Conservation (phyloP, 2,329 filamentous ascomycete species). For the Bertia moriformis region DNA sequence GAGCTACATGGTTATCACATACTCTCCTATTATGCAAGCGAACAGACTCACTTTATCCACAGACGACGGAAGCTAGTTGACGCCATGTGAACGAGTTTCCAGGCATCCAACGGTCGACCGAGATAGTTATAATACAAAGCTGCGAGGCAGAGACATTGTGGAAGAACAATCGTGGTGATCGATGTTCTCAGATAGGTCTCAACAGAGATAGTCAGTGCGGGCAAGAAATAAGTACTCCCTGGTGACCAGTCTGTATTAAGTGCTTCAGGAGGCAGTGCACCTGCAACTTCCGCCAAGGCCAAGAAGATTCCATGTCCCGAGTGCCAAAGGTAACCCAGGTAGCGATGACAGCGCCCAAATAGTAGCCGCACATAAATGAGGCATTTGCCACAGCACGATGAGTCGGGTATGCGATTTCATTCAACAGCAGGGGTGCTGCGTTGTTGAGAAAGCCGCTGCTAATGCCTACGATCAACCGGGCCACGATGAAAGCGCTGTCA, state of each 20-base stretch:
- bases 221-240: not conserved
- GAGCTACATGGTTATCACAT: not conserved
- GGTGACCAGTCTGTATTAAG: not conserved
- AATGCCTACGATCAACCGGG: constrained; percentile 19
- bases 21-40: too few relatives aligned
- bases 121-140: not conserved
- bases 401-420: constrained; percentile 25
- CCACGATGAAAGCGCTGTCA: constrained; percentile 14
- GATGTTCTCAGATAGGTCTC: not conserved
- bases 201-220: not conserved
- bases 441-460: constrained; percentile 15
- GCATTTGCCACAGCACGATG: constrained; percentile 18
- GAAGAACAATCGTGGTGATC: not conserved
- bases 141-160: not conserved
- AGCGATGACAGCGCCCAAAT: constrained; percentile 11
- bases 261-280: not conserved
- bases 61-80: not conserved
- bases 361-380: constrained; percentile 18
- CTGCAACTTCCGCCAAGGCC: constrained; percentile 10
- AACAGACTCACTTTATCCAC: not conserved
- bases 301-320: constrained; percentile 7
- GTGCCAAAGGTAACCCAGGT: constrained; percentile 10
- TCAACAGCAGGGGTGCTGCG: constrained; percentile 20
- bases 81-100: not conserved
- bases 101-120: not conserved